Percentiles rank a stretch among this genome's conserved stretches.
Conservation (phyloP, 176 grass and related monocot species). For the Tillandsia leiboldiana region DNA sequence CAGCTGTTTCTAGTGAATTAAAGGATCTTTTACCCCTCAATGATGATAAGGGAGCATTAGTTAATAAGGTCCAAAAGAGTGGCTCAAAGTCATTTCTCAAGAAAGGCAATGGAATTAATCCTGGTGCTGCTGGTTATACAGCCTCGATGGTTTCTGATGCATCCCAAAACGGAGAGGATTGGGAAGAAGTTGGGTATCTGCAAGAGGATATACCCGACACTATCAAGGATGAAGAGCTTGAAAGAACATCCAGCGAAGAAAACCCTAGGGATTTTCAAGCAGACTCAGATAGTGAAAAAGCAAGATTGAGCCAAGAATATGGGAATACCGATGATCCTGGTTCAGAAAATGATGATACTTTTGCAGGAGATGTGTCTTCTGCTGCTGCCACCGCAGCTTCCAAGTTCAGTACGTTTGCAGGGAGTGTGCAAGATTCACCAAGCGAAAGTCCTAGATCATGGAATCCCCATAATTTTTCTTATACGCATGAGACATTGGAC, state of each 20-base stretch:
- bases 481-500: slow-evolving; percentile 62
- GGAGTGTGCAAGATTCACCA: slow-evolving; percentile 36
- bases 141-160: slow-evolving; percentile 34
- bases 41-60: slow-evolving; percentile 32
- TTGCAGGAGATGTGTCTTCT: background rate
- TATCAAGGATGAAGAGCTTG: slow-evolving; percentile 67
- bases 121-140: slow-evolving; percentile 25
- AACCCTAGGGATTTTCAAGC: slow-evolving; percentile 54
- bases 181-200: slow-evolving; percentile 47
- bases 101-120: slow-evolving; percentile 40
- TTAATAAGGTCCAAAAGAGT: slow-evolving; percentile 30
- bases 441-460: slow-evolving; percentile 39
- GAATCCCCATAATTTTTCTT: slow-evolving; percentile 49
- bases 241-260: slow-evolving; percentile 57
- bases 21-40: slow-evolving; percentile 57
- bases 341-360: slow-evolving; percentile 54
- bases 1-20: slow-evolving; percentile 40
- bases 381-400: slow-evolving; percentile 9
- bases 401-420: slow-evolving; percentile 38
- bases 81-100: slow-evolving; percentile 37
- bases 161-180: slow-evolving; percentile 27
- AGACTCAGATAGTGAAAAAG: slow-evolving; percentile 78
- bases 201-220: slow-evolving; percentile 39
- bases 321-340: slow-evolving; percentile 67
- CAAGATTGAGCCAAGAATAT: slow-evolving; percentile 37